Evolutionary conservation across 805 yeast genomes (phyloP).

Genomic region (Ogataea siamensis): DNA sequence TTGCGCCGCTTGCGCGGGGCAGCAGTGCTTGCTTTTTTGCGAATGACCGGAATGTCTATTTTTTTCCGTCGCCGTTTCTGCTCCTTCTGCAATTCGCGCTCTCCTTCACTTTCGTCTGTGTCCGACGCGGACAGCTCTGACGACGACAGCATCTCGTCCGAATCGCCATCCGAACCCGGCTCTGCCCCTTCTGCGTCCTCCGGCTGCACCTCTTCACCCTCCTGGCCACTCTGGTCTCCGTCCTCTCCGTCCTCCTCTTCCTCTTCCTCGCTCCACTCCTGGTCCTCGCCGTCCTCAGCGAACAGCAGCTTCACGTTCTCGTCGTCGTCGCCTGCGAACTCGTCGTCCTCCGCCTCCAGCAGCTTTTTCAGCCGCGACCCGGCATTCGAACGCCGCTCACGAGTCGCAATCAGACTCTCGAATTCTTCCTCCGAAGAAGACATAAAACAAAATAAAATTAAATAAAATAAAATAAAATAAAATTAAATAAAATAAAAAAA

Average conservation of each 20-base stretch:
- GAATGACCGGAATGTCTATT: constrained; percentile 39
- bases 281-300: constrained; percentile 60
- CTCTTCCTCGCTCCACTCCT: constrained; percentile 41
- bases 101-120: constrained; percentile 56
- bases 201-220: constrained; percentile 26
- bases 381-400: constrained; percentile 82
- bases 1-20: constrained; percentile 24
- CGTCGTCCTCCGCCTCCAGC: constrained; percentile 55
- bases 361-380: constrained; percentile 79
- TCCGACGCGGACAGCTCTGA: constrained; percentile 51
- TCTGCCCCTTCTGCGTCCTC: constrained; percentile 30
- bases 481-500: too few relatives aligned
- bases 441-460: constrained; percentile 2
- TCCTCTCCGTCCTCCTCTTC: constrained; percentile 28
- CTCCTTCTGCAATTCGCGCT: constrained; percentile 36
- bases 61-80: constrained; percentile 23
- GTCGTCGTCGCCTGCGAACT: constrained; percentile 55
- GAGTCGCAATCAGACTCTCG: constrained; percentile 67
- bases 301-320: constrained; percentile 71
- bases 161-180: constrained; percentile 6
- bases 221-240: constrained; percentile 32
- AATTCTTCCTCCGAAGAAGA: constrained; percentile 31
- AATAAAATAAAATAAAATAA: background rate
- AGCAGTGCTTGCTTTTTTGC: constrained; percentile 29
- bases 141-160: constrained; percentile 55